Conservation (phyloP, 2,329 filamentous ascomycete genomes). For the Sclerotinia glacialis region DNA sequence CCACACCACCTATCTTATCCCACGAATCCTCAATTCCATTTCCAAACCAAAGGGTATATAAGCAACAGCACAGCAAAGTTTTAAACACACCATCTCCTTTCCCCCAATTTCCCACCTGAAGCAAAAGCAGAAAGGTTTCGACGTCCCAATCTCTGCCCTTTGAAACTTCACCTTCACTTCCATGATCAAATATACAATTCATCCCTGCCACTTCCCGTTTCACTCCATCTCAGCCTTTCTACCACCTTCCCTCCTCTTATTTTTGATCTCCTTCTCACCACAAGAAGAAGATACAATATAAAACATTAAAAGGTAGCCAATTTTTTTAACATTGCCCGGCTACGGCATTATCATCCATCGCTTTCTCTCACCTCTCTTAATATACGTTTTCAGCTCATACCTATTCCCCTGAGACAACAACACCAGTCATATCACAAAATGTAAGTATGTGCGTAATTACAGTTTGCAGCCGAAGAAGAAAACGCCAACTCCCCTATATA, state of each 20-base stretch:
- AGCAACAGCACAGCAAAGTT: conserved; percentile 18
- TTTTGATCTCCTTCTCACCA: neutral
- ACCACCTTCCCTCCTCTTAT: neutral
- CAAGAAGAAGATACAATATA: conserved; percentile 15
- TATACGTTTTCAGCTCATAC: neutral
- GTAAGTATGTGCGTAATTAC: conserved; percentile 7
- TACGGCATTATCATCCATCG: neutral
- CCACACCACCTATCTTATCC: neutral
- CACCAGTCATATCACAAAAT: conserved; percentile 2
- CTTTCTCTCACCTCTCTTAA: neutral
- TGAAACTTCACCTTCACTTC: conserved; percentile 1
- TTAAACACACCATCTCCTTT: neutral
- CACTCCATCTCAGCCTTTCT: neutral
- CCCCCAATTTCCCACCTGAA: neutral
- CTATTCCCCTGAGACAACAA: neutral
- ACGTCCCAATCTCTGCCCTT: neutral
- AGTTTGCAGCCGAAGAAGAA: conserved; percentile 1
- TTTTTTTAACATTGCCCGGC: conserved; percentile 1
- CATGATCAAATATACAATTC: conserved; percentile 5
- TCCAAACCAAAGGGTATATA: conserved; percentile 22
- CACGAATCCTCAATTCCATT: neutral
- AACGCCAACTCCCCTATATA: conserved; percentile 12
- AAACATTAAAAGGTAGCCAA: conserved; percentile 16
- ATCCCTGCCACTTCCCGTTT: neutral
- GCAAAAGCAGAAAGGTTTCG: neutral